phyloP scores from a whole-genome alignment of 805 yeast genomes.

The Tetrapisispora taiwanensis region DNA sequence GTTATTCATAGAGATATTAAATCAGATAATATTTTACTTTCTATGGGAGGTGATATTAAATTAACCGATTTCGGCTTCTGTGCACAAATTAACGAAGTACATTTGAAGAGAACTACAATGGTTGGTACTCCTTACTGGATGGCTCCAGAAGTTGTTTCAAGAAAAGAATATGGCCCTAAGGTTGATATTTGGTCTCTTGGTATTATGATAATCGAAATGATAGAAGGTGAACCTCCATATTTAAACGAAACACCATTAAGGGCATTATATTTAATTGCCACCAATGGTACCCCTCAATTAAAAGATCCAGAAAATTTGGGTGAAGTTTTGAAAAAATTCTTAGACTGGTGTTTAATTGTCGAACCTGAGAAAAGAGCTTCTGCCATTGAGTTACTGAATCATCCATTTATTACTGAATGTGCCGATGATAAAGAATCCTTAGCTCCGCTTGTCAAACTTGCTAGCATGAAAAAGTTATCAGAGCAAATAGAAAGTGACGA shows the following conservation, averaged over 20 bases:
- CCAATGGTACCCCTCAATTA: slow-evolving; percentile 91
- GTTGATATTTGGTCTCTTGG: slow-evolving; percentile 98
- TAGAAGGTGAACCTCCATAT: slow-evolving; percentile 98
- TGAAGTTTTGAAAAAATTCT: slow-evolving; percentile 52
- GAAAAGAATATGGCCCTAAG: slow-evolving; percentile 92
- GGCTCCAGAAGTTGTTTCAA: slow-evolving; percentile 98
- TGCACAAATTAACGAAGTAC: slow-evolving; percentile 78
- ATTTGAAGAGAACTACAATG: slow-evolving; percentile 89
- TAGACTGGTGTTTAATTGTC: slow-evolving; percentile 72
- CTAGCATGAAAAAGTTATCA: slow-evolving; percentile 53
- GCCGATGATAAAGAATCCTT: slow-evolving; percentile 53
- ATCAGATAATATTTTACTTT: slow-evolving; percentile 80
- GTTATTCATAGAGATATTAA: slow-evolving; percentile 93
- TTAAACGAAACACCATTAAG: slow-evolving; percentile 90
- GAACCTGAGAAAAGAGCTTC: slow-evolving; percentile 73
- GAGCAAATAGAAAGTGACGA: slow-evolving; percentile 30
- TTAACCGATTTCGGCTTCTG: slow-evolving; percentile 95
- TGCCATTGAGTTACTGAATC: slow-evolving; percentile 60
- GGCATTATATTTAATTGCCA: slow-evolving; percentile 88
- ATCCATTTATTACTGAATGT: slow-evolving; percentile 47
- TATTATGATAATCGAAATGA: slow-evolving; percentile 97
- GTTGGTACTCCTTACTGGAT: slow-evolving; percentile 99
- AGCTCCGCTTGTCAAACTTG: slow-evolving; percentile 66
- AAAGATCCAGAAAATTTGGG: slow-evolving; percentile 80
- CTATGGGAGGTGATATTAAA: slow-evolving; percentile 80